Conservation (phyloP, 2,329 filamentous ascomycete genomes). For the Remersonia thermophila region DNA sequence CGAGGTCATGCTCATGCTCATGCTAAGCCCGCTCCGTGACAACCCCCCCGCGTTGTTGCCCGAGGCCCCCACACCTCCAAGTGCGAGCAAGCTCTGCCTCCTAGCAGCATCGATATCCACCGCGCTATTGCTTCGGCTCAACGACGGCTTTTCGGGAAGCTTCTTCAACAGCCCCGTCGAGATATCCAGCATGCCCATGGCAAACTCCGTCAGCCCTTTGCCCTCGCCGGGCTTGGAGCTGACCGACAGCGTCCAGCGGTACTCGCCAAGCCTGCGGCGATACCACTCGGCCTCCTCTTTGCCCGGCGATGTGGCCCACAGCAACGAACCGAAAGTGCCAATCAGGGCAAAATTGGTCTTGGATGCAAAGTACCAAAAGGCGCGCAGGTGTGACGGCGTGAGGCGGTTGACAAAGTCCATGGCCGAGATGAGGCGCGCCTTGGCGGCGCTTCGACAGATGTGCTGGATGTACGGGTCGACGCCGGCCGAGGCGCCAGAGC, state of each 20-base stretch:
- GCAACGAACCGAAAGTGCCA: conserved; percentile 79
- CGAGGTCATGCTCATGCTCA: conserved; percentile 23
- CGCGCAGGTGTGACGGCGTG: conserved; percentile 70
- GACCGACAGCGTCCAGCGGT: conserved; percentile 86
- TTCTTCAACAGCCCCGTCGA: conserved; percentile 56
- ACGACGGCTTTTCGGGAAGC: conserved; percentile 57
- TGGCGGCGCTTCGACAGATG: conserved; percentile 87
- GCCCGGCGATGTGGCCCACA: conserved; percentile 80
- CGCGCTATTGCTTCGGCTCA: conserved; percentile 43
- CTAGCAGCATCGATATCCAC: conserved; percentile 33
- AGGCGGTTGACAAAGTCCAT: conserved; percentile 97
- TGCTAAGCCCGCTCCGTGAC: conserved; percentile 17
- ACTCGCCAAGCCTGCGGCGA: conserved; percentile 70
- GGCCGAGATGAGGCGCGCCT: conserved; percentile 84
- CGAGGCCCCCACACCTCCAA: conserved; percentile 16
- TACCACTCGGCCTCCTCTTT: conserved; percentile 91
- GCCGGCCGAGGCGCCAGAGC: conserved; percentile 17
- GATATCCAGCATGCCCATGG: conserved; percentile 67
- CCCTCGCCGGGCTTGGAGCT: conserved; percentile 59
- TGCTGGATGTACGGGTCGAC: conserved; percentile 74
- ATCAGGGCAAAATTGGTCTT: conserved; percentile 91
- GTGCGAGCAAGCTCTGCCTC: conserved; percentile 26
- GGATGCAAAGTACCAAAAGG: conserved; percentile 85
- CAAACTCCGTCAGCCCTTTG: conserved; percentile 50
- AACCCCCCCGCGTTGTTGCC: conserved; percentile 7